phyloP scores from a whole-genome alignment of 306 rosid genomes.

The Cicer chorassanicum region DNA sequence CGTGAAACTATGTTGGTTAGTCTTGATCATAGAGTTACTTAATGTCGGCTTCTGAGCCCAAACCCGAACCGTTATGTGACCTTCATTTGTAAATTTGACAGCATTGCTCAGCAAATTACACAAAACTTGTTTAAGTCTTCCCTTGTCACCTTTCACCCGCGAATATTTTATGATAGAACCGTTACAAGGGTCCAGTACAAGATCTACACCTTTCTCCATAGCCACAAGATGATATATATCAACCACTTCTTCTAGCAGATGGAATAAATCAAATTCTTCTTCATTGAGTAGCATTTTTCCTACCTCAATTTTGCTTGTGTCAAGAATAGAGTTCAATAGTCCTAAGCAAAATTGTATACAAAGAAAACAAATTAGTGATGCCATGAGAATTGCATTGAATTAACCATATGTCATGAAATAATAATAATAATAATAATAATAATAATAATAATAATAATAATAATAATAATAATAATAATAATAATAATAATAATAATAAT shows the following conservation, averaged over 20 bases:
- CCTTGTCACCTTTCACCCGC: constrained; percentile 63
- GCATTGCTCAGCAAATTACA: constrained; percentile 77
- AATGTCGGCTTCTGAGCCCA: constrained; percentile 60
- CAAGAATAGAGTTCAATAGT: constrained; percentile 71
- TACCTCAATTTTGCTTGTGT: constrained; percentile 77
- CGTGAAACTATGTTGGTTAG: constrained; percentile 34
- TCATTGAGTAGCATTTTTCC: constrained; percentile 77
- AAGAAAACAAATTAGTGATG: constrained; percentile 15
- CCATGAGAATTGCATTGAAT: background rate
- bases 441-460: background rate
- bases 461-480: background rate
- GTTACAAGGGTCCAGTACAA: constrained; percentile 68
- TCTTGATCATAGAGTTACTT: constrained; percentile 45
- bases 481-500: background rate
- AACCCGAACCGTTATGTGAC: constrained; percentile 62
- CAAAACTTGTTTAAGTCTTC: constrained; percentile 72
- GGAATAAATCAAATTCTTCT: constrained; percentile 66
- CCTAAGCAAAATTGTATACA: constrained; percentile 45
- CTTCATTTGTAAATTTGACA: constrained; percentile 69
- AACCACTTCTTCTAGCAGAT: constrained; percentile 68
- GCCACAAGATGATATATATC: constrained; percentile 64
- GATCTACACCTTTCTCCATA: constrained; percentile 67
- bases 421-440: background rate
- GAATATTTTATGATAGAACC: constrained; percentile 59
- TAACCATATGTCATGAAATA: background rate